A percentile compares a stretch with the other conserved stretches of the same genome.
These are phyloP conservation scores for Rutstroemia sp. DNA, from an alignment of 2,329 filamentous ascomycete genomes.

Conservation along the genomic window DNA sequence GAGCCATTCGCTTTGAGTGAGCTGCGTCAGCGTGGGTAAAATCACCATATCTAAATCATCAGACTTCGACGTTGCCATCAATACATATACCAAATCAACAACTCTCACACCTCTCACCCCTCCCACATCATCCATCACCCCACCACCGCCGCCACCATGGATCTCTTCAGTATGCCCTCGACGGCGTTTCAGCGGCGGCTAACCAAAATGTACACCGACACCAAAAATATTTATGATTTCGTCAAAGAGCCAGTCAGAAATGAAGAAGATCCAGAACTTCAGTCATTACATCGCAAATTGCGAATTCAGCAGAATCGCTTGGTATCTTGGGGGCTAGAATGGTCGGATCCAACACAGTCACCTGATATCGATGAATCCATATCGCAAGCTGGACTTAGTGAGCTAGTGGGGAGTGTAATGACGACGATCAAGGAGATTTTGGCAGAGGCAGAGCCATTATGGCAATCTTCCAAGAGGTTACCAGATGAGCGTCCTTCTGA, in stretches of 20 bases:
- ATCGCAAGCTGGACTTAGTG: conserved; percentile 66
- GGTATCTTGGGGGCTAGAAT: conserved; percentile 73
- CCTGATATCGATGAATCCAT: conserved; percentile 65
- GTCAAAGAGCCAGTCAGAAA: conserved; percentile 58
- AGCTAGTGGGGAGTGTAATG: conserved; percentile 72
- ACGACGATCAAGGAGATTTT: conserved; percentile 74
- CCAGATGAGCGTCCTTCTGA: conserved; percentile 20
- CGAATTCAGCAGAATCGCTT: conserved; percentile 68
- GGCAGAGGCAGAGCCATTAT: conserved; percentile 67
- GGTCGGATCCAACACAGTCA: conserved; percentile 63
- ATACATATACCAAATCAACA: not conserved
- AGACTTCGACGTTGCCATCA: not conserved
- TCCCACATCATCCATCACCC: too few relatives aligned
- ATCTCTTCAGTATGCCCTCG: conserved; percentile 24
- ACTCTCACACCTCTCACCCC: too few relatives aligned
- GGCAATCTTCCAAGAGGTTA: conserved; percentile 50
- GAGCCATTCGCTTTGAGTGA: too few relatives aligned
- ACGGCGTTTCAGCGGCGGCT: conserved; percentile 52
- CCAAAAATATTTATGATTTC: conserved; percentile 70
- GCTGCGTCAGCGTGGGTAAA: too few relatives aligned
- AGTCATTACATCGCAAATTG: conserved; percentile 65
- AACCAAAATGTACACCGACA: conserved; percentile 72
- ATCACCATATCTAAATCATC: too few relatives aligned
- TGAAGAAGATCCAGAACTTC: conserved; percentile 60
- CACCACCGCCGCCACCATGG: conserved; percentile 15